Percentiles rank a stretch among this genome's conserved stretches.
Evolutionary conservation across 306 rosid genomes (phyloP).

Genomic region (Ceratonia siliqua): DNA sequence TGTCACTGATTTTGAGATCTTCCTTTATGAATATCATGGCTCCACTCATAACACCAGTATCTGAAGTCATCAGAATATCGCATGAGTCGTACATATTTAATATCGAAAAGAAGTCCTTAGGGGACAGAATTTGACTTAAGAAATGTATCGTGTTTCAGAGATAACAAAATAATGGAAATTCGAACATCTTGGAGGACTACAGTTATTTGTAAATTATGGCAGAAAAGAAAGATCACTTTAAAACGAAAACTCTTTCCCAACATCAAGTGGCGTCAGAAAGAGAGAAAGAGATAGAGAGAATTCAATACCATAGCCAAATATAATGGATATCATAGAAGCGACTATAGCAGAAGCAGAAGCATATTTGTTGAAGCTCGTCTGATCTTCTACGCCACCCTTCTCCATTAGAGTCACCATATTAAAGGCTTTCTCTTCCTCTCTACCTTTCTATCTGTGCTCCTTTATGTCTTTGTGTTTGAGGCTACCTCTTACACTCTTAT

Average conservation of each 20-base stretch:
- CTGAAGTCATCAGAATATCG: conserved; percentile 35
- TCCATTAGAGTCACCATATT: conserved; percentile 5
- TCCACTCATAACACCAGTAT: conserved; percentile 95
- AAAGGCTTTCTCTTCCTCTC: background rate
- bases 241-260: no score
- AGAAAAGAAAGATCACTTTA: background rate
- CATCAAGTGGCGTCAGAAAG: no score
- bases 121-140: background rate
- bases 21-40: conserved; percentile 87
- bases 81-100: background rate
- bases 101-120: background rate
- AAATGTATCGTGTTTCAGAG: background rate
- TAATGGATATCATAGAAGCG: conserved; percentile 74
- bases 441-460: background rate
- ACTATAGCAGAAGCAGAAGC: conserved; percentile 64
- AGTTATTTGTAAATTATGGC: background rate
- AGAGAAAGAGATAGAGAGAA: background rate
- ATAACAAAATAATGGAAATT: background rate
- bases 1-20: conserved; percentile 65
- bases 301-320: conserved; percentile 55
- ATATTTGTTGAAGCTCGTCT: conserved; percentile 49
- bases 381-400: background rate
- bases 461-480: background rate
- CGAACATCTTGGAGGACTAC: background rate
- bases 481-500: background rate